phyloP scores from a whole-genome alignment of 2,329 filamentous ascomycete species.

The Gaeumannomyces tritici region DNA sequence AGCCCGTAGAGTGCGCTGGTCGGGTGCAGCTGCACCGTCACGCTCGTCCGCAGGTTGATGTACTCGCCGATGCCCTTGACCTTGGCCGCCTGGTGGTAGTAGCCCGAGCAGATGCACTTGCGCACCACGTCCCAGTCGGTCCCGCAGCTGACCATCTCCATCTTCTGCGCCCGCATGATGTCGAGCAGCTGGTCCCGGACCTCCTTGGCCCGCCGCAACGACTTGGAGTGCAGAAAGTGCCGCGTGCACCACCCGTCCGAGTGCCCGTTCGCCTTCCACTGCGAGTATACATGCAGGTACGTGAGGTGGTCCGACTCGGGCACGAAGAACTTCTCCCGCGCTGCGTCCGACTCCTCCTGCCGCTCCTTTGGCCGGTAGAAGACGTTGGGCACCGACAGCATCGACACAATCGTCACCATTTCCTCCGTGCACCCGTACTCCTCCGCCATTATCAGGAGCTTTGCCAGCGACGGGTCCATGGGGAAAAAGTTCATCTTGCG shows the following conservation, averaged over 20 bases:
- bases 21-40: slow-evolving; percentile 88
- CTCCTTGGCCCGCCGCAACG: slow-evolving; percentile 81
- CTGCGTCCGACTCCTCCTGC: slow-evolving; percentile 90
- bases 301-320: slow-evolving; percentile 96
- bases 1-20: slow-evolving; percentile 88
- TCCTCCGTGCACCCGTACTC: slow-evolving; percentile 92
- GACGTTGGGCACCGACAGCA: slow-evolving; percentile 93
- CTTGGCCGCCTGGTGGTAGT: slow-evolving; percentile 95
- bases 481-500: slow-evolving; percentile 94
- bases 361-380: slow-evolving; percentile 97
- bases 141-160: slow-evolving; percentile 78
- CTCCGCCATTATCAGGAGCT: slow-evolving; percentile 84
- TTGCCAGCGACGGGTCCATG: slow-evolving; percentile 93
- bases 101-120: slow-evolving; percentile 94
- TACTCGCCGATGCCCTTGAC: slow-evolving; percentile 97
- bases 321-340: slow-evolving; percentile 96
- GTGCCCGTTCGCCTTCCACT: slow-evolving; percentile 87
- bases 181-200: slow-evolving; percentile 89
- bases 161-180: slow-evolving; percentile 90
- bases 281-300: slow-evolving; percentile 87
- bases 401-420: slow-evolving; percentile 96
- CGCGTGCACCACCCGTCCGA: slow-evolving; percentile 87
- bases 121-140: slow-evolving; percentile 96
- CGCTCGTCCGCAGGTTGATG: slow-evolving; percentile 88
- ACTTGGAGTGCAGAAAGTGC: slow-evolving; percentile 94